A percentile compares a stretch with the other conserved stretches of the same genome.
Conservation (phyloP, 768 basidiomycete species). For the Lepiota brunneoincarnata region DNA sequence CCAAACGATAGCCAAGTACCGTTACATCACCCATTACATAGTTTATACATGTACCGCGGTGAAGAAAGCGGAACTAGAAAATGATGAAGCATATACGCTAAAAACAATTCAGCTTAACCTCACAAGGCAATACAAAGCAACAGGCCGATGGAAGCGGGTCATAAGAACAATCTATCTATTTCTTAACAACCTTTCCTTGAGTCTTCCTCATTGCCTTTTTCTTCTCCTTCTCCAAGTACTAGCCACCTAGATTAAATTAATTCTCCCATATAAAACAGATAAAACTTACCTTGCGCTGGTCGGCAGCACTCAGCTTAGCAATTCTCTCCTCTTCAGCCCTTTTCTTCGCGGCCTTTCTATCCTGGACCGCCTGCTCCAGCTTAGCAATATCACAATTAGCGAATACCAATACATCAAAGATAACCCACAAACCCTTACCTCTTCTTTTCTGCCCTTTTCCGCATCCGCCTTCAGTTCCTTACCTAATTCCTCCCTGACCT, state of each 20-base stretch:
- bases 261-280: too few species aligned
- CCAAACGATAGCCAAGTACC: not conserved
- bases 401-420: not conserved
- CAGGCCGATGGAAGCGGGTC: not conserved
- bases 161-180: conserved; percentile 30
- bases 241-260: not conserved
- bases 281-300: conserved; percentile 73
- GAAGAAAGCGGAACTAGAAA: not conserved
- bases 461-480: conserved; percentile 67
- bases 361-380: conserved; percentile 52
- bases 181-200: conserved; percentile 61
- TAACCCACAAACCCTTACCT: conserved; percentile 36
- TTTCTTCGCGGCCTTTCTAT: conserved; percentile 70
- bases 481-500: conserved; percentile 68
- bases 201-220: conserved; percentile 69
- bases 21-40: not conserved
- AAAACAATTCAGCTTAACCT: too few species aligned
- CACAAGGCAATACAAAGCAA: not conserved
- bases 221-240: conserved; percentile 68
- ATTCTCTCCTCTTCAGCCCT: conserved; percentile 72
- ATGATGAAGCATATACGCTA: too few species aligned
- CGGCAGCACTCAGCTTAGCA: conserved; percentile 68
- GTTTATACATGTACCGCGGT: not conserved
- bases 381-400: conserved; percentile 5
- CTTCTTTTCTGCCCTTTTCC: conserved; percentile 66